Evolutionary conservation across 73 alveolate species (phyloP), one percentile per base, ranked within the genome.

Genomic region (Paramecium pentaurelia): DNA sequence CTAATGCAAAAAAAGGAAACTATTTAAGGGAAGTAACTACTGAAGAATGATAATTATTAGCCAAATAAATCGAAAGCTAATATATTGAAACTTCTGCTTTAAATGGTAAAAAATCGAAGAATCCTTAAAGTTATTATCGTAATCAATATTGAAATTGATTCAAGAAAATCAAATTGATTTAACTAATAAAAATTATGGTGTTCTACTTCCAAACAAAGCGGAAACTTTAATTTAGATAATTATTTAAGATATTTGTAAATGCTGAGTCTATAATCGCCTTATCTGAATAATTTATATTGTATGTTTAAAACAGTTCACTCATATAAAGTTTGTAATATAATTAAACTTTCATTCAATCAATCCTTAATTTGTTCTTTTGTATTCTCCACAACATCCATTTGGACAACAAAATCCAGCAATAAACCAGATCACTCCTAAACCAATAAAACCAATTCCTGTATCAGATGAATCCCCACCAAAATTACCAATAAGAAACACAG

Each of bases 51-150:
- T 38, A 75, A 75, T 14, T 12, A 30, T 40, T 75, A 37, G 88
- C 70, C 4, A 37, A 37, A 75, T 4, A 36, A 10, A 37, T 75
- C 0, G 34, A 30, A 37, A 22, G 68, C 36, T 11, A 22, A 30
- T 75, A 75, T 36, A 40, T 75, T n/a, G 88, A 75, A 40, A 75
- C 88, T 16, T 75, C 88, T 36, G 88, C 88, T 14, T 75, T 75
- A 25, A 32, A 25, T 3, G 60, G 60, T 6, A 37, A 32, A 40
- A 75, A 4, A 37, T 75, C 6, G 88, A 75, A 75, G 36, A 38
- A 37, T 16, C 60, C 40, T 37, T 75, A 54, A 0, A 54, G 20
- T 54, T n/a, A n/a, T n/a, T 18, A 18, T 54, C 36, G 11, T 18
- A n/a, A 54, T 54, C 36, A 14, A 18, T 54, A 54, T 54, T 54